A percentile compares a stretch with the other conserved stretches of the same genome.
phyloP scores from a whole-genome alignment of 1,139 yeast genomes.

The Kodamaea ohmeri region DNA sequence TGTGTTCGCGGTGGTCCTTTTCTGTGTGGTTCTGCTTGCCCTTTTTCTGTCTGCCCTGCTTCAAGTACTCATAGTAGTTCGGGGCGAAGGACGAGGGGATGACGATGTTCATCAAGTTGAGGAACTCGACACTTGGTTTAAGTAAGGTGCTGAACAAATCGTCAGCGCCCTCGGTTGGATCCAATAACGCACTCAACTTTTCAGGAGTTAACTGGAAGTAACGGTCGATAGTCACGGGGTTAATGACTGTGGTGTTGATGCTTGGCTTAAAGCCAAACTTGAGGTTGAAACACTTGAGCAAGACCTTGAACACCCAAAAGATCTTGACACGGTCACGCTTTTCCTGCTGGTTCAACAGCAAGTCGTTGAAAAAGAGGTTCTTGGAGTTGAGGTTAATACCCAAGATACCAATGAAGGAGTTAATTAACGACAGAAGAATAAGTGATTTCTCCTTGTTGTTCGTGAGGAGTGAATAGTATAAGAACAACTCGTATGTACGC shows the following conservation, averaged over 20 bases:
- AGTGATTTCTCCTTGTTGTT: constrained; percentile 49
- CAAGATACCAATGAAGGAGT: constrained; percentile 46
- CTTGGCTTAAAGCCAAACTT: constrained; percentile 51
- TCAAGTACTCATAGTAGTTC: constrained; percentile 46
- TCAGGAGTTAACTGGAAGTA: constrained; percentile 50
- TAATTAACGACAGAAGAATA: constrained; percentile 40
- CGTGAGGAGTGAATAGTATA: constrained; percentile 44
- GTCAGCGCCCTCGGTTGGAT: constrained; percentile 26
- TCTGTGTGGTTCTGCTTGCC: constrained; percentile 19
- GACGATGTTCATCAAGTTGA: constrained; percentile 44
- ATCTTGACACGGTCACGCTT: constrained; percentile 53
- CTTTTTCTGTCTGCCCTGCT: constrained; percentile 25
- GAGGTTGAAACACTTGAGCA: constrained; percentile 49
- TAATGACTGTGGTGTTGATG: constrained; percentile 47
- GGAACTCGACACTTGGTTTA: constrained; percentile 46
- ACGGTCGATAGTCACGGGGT: constrained; percentile 49
- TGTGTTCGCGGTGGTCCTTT: constrained; percentile 25
- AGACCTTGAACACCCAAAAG: constrained; percentile 59
- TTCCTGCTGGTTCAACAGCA: constrained; percentile 36
- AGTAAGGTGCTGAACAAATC: constrained; percentile 38
- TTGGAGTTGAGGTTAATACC: constrained; percentile 48
- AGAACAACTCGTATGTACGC: constrained; percentile 42
- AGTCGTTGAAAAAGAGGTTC: constrained; percentile 46
- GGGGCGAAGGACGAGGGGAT: constrained; percentile 52
- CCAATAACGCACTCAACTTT: constrained; percentile 38